Base-by-base conservation (phyloP, 2,329 filamentous ascomycete species). In the Nakataea oryzae region DNA sequence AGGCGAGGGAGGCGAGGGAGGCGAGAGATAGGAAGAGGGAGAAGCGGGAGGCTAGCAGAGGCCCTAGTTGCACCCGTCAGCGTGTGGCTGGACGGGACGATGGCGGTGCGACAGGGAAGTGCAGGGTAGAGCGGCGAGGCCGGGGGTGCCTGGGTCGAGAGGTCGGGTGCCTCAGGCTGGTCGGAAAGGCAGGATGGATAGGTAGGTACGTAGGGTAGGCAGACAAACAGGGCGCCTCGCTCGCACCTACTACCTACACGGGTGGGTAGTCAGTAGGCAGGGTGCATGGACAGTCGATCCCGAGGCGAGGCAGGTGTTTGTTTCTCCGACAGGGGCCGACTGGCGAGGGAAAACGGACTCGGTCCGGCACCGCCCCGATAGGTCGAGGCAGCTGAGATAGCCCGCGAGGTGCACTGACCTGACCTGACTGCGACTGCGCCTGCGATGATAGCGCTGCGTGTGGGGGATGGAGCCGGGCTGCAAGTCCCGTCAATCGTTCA, bases 311-410 rank as follows among this genome's bases (percentile, higher is more conserved):
- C n/a, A n/a, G n/a, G n/a, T n/a, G n/a, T n/a, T n/a, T n/a, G n/a
- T n/a, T n/a, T n/a, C n/a, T n/a, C 34, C 11, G 41, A 50, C 41
- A 50, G 8, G 17, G 17, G 41, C 41, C 41, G 21, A 50, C 41
- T 50, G 41, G 41, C 41, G 41, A 50, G 41, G 3, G 41, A 50
- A 17, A 50, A 50, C 41, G 41, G 41, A 24, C 41, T 50, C 41
- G 41, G 41, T 24, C 58, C 47, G 58, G 58, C 58, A 54, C 58
- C 26, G 24, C 58, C 41, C 58, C 58, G 58, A 60, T 60, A 60
- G 58, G 58, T 29, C 58, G 26, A 60, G 58, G 58, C 34, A 30
- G 47, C 59, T 28, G 28, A 24, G 50, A 29, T 17, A 21, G 28
- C 14, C 24, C 41, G 54, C 17, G 27, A 56, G 5, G 54, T 14